Conservation (phyloP, 805 yeast genomes). For the Sugiyamaella chiloensis region DNA sequence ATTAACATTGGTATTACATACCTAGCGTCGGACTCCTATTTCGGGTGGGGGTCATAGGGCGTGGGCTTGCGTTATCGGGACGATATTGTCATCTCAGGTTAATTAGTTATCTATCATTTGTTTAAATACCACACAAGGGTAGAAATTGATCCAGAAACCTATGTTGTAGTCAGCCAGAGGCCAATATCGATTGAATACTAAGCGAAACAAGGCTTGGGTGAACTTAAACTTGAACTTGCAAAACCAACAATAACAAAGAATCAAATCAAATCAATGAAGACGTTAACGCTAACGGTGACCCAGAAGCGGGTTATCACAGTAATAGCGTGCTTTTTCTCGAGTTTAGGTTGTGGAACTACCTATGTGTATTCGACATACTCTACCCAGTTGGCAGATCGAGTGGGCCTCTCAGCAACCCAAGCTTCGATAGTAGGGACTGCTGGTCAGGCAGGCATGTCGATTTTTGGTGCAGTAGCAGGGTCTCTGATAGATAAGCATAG, state of each 20-base stretch:
- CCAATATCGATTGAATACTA: no score
- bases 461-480: constrained; percentile 34
- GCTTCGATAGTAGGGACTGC: constrained; percentile 57
- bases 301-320: constrained; percentile 16
- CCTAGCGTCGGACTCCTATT: not conserved
- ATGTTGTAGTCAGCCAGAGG: no score
- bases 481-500: constrained; percentile 24
- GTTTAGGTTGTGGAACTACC: constrained; percentile 52
- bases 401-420: constrained; percentile 58
- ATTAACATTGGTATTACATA: no score
- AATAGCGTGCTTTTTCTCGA: constrained; percentile 18
- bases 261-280: no score
- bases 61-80: no score
- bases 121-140: no score
- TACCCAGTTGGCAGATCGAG: constrained; percentile 60
- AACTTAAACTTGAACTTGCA: no score
- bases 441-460: constrained; percentile 60
- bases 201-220: no score
- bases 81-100: no score
- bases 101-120: no score
- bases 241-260: no score
- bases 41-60: not conserved
- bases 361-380: constrained; percentile 69
- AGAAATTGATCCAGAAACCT: no score
- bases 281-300: constrained; percentile 6